phyloP scores from a whole-genome alignment of 2,329 filamentous ascomycete genomes.

The Paecilomyces variotii region DNA sequence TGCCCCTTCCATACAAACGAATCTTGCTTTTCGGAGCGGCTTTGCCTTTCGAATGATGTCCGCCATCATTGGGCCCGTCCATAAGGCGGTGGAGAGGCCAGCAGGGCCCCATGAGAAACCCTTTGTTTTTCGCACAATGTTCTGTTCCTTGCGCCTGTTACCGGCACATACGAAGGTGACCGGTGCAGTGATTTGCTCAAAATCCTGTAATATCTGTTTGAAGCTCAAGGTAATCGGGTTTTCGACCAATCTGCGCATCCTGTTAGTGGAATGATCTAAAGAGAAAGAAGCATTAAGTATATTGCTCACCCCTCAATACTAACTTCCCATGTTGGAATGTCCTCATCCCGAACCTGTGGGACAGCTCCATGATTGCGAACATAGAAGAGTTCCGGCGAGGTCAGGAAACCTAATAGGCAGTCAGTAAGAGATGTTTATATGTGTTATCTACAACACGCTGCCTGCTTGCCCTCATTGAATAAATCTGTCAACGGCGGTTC shows the following conservation, averaged over 20 bases:
- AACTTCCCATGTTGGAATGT: slow-evolving; percentile 73
- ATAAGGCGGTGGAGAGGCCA: slow-evolving; percentile 77
- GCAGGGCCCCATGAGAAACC: slow-evolving; percentile 92
- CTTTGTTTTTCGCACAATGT: slow-evolving; percentile 80
- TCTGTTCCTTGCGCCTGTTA: slow-evolving; percentile 88
- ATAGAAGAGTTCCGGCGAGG: slow-evolving; percentile 80
- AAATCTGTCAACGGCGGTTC: slow-evolving; percentile 74
- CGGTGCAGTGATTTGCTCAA: slow-evolving; percentile 75
- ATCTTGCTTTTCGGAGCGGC: slow-evolving; percentile 63
- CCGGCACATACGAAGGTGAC: slow-evolving; percentile 87
- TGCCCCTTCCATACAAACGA: slow-evolving; percentile 85
- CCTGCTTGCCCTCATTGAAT: slow-evolving; percentile 50
- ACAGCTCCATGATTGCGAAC: slow-evolving; percentile 85
- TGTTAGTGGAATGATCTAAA: slow-evolving; percentile 7
- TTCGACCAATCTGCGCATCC: slow-evolving; percentile 55
- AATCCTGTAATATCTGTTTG: slow-evolving; percentile 62
- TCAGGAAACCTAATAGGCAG: slow-evolving; percentile 62
- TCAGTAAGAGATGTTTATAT: slow-evolving; percentile 1
- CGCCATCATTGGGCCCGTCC: slow-evolving; percentile 70
- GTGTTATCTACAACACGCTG: slow-evolving; percentile 1
- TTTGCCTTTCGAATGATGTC: slow-evolving; percentile 62
- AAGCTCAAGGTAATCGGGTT: slow-evolving; percentile 66
- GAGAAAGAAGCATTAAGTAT: slow-evolving; percentile 1
- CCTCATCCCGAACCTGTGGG: slow-evolving; percentile 63
- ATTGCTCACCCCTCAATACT: slow-evolving; percentile 59